These are phyloP conservation scores for Sarocladium strictum DNA, from an alignment of 2,329 filamentous ascomycete species.

Conservation along the genomic window DNA sequence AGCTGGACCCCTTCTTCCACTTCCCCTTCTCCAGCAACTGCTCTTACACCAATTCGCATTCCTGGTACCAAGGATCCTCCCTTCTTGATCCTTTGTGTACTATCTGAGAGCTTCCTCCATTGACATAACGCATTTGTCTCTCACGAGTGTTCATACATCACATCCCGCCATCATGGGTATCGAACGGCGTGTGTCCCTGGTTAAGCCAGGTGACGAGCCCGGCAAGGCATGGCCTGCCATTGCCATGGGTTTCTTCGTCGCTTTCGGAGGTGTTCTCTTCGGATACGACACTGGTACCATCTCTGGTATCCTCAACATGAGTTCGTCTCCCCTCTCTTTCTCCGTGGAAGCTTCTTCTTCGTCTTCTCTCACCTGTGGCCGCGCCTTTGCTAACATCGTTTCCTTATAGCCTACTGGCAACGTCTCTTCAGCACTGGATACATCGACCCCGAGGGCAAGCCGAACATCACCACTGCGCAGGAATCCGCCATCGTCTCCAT, in stretches of 20 bases:
- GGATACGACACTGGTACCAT: slow-evolving; percentile 50
- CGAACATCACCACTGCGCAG: slow-evolving; percentile 41
- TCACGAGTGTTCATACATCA: neutral
- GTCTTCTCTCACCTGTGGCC: too few relatives aligned
- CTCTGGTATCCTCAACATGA: slow-evolving; percentile 47
- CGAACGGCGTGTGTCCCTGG: slow-evolving; percentile 1
- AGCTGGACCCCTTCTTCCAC: neutral
- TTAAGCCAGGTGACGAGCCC: slow-evolving; percentile 38
- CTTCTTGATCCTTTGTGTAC: too few relatives aligned
- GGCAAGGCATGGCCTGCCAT: slow-evolving; percentile 52
- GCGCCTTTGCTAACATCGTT: neutral
- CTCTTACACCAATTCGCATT: too few relatives aligned
- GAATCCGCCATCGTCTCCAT: slow-evolving; percentile 67
- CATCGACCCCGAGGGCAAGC: slow-evolving; percentile 17
- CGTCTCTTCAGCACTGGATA: slow-evolving; percentile 24
- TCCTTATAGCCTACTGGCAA: slow-evolving; percentile 36
- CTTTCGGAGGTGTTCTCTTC: slow-evolving; percentile 51
- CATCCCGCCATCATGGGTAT: slow-evolving; percentile 5
- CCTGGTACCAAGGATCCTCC: too few relatives aligned
- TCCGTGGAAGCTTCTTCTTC: too few relatives aligned
- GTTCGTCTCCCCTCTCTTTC: neutral
- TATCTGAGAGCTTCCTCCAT: neutral
- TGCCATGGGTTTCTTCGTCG: slow-evolving; percentile 46
- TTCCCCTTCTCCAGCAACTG: too few relatives aligned
- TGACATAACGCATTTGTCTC: too few relatives aligned